Base-by-base conservation (phyloP, 73 alveolate genomes). In the Paramecium primaurelia region DNA sequence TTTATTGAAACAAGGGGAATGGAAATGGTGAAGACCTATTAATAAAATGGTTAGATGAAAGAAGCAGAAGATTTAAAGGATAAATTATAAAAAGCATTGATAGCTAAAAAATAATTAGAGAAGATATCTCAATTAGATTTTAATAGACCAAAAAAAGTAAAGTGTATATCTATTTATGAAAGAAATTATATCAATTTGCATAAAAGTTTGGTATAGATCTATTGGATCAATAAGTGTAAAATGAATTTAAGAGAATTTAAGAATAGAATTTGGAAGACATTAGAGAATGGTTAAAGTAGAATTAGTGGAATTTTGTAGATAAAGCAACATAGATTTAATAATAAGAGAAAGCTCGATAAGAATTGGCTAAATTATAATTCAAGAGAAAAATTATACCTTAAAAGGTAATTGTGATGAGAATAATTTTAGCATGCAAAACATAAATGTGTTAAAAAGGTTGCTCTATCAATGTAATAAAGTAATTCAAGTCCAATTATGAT, bases 51-150 rank as follows among this genome's bases (percentile, higher is more conserved):
- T n/a, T 26, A 49, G n/a, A 14, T 25, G 18, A 44, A 44, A 49
- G 91, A 80, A 47, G 91, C 91, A 44, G 91, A 45, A 44, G 91
- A 80, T 20, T 80, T 80, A 26, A 45, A 22, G 9, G 91, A 80
- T 9, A 80, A 80, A 80, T 32, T 80, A 3, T 8, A 80, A 36
- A 80, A 80, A 44, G 91, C 91, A 8, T 20, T 80, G 10, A 64
- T 64, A 6, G 91, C 91, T 5, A 80, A 80, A 36, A 45, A 80
- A 80, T 12, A 80, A 80, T 25, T 80, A 25, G 91, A 80, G 32
- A 80, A 80, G 0, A 80, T 80, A 2, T 38, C 75, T 25, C 26
- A 80, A 49, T 47, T 80, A 40, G 91, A 80, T 47, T 80, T 80
- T 25, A 80, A 80, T 26, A 80, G 77, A 44, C 91, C 91, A 2